Evolutionary conservation across 2,329 filamentous ascomycete species (phyloP), one percentile per base, ranked within the genome.

Genomic region (Hawksworthiomyces lignivorus): DNA sequence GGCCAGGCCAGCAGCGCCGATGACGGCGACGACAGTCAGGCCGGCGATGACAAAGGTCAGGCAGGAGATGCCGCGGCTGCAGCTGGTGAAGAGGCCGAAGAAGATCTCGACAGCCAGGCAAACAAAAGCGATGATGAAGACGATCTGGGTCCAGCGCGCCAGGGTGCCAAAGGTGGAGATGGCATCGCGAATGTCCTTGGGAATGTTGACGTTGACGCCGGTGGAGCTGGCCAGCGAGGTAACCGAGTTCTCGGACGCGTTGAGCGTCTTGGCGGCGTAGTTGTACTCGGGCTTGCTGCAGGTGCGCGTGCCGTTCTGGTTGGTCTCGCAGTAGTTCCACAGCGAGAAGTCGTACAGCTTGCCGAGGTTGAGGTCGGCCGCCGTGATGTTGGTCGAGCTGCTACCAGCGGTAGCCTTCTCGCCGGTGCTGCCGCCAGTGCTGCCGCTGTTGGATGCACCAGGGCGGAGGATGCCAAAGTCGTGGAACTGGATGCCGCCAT

Each of bases 261-360:
- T 77, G 50, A 94, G 68, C 3, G 80, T 74, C 53, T 83, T 71
- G 62, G 82, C 76, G 54, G 84, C 87, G 79, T 86, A 98, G 64
- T 87, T 70, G 53, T 82, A 80, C 60, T 82, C 68, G 41, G 80
- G 72, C 52, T 79, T 70, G 40, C 80, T 82, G 75, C 90, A 97
- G 52, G 73, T 68, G 49, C 71, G 69, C 48, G 72, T 69, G 53
- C 70, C 69, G 50, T 73, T 72, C 51, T 69, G 61, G 38, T 72
- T 64, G 40, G 74, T 78, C 44, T 70, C 68, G 75, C 92, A 97
- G 74, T 88, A 95, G 59, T 84, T 84, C 84, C 87, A 94, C 28
- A 97, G 72, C 57, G 76, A 78, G 57, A 97, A 72, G 47, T 84
- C 75, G 74, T 96, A 97, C 56, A 80, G 72, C 58, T 90, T 79